Percentiles rank a stretch among this genome's conserved stretches.
These are phyloP conservation scores for Arthromyces matolae DNA, from an alignment of 768 basidiomycete genomes.

Conservation along the genomic window DNA sequence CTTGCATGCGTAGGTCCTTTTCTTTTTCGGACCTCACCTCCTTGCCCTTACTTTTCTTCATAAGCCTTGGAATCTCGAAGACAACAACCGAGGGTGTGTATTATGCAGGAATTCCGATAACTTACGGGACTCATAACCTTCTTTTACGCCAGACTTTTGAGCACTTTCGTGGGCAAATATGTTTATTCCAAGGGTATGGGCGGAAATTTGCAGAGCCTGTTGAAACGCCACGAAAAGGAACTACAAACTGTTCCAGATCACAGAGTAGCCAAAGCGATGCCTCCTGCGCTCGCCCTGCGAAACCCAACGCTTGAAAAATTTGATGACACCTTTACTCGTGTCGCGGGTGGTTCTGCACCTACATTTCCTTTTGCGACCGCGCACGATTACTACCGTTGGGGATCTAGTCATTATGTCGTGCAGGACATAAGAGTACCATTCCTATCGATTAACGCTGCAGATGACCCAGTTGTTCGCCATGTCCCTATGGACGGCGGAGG, in stretches of 20 bases:
- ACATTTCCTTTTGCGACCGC: conserved; percentile 45
- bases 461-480: conserved; percentile 71
- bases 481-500: conserved; percentile 55
- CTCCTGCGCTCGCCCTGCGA: conserved; percentile 43
- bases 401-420: conserved; percentile 60
- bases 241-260: conserved; percentile 52
- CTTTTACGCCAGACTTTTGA: conserved; percentile 42
- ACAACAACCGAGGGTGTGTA: conserved; percentile 46
- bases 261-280: conserved; percentile 44
- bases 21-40: conserved; percentile 5
- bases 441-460: conserved; percentile 69
- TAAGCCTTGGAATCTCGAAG: conserved; percentile 52
- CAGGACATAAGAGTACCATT: conserved; percentile 64
- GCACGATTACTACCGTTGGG: conserved; percentile 46
- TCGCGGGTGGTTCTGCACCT: conserved; percentile 66
- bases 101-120: conserved; percentile 14
- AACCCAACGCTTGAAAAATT: conserved; percentile 54
- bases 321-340: conserved; percentile 60
- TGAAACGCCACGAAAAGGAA: conserved; percentile 46
- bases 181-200: conserved; percentile 82
- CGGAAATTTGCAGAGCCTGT: conserved; percentile 58
- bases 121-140: conserved; percentile 11
- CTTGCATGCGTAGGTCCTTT: conserved; percentile 74
- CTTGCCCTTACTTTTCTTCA: conserved; percentile 15
- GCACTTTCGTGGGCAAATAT: conserved; percentile 51